phyloP scores from a whole-genome alignment of 352 stramenopile genomes.

The Globisporangium lucens region DNA sequence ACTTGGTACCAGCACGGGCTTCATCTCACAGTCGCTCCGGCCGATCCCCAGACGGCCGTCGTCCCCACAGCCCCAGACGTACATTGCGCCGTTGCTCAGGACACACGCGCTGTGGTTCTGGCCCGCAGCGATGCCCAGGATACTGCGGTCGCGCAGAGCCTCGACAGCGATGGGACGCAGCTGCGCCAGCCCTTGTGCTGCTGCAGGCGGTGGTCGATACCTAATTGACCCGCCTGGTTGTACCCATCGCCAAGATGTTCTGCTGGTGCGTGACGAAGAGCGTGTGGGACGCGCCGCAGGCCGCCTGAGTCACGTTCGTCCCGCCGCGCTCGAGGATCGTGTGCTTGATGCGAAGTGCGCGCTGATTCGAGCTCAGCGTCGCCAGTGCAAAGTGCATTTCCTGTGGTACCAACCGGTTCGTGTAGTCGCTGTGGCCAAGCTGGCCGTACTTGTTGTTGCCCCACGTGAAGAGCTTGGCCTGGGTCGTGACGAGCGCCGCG shows the following conservation, averaged over 20 bases:
- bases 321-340: slow-evolving; percentile 40
- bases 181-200: slow-evolving; percentile 66
- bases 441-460: slow-evolving; percentile 75
- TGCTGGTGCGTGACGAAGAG: slow-evolving; percentile 77
- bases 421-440: slow-evolving; percentile 57
- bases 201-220: slow-evolving; percentile 59
- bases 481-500: slow-evolving; percentile 51
- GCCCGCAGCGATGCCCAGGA: slow-evolving; percentile 65
- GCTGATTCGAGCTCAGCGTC: slow-evolving; percentile 42
- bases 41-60: slow-evolving; percentile 62
- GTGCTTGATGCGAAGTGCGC: slow-evolving; percentile 56
- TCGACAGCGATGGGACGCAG: slow-evolving; percentile 50
- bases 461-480: slow-evolving; percentile 70
- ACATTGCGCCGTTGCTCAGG: slow-evolving; percentile 72
- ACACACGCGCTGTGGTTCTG: slow-evolving; percentile 75
- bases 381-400: slow-evolving; percentile 55
- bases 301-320: slow-evolving; percentile 63
- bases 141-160: slow-evolving; percentile 44
- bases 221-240: slow-evolving; percentile 76
- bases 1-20: slow-evolving; percentile 31
- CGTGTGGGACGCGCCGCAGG: slow-evolving; percentile 66
- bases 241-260: slow-evolving; percentile 73
- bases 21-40: slow-evolving; percentile 31
- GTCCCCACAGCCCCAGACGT: slow-evolving; percentile 69
- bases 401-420: slow-evolving; percentile 32